Evolutionary conservation across 768 basidiomycete species (phyloP).

Genomic region (Punctularia strigosozonata): DNA sequence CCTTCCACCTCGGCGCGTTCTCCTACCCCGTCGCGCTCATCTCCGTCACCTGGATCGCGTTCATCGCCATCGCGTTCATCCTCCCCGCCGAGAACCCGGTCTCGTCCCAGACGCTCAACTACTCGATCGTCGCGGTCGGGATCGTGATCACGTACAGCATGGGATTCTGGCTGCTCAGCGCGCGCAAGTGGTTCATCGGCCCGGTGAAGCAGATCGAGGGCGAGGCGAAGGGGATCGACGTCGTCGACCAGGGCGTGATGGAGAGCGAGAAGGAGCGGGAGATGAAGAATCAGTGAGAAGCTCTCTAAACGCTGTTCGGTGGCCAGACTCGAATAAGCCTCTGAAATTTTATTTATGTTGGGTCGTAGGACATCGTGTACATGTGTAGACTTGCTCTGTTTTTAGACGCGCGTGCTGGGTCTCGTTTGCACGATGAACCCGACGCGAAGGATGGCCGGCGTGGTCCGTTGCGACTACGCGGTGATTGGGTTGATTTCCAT

Average conservation of each 20-base stretch:
- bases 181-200: slow-evolving; percentile 62
- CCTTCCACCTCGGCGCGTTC: slow-evolving; percentile 58
- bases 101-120: slow-evolving; percentile 61
- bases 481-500: no score
- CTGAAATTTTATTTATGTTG: no score
- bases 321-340: no score
- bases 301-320: background rate
- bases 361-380: no score
- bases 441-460: no score
- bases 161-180: slow-evolving; percentile 62
- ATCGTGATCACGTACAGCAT: slow-evolving; percentile 55
- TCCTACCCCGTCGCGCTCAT: slow-evolving; percentile 46
- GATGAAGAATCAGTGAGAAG: background rate
- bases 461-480: no score
- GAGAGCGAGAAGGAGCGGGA: background rate
- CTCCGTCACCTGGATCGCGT: slow-evolving; percentile 57
- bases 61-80: slow-evolving; percentile 66
- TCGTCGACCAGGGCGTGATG: slow-evolving; percentile 22
- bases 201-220: slow-evolving; percentile 56
- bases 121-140: slow-evolving; percentile 64
- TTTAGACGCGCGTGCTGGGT: no score
- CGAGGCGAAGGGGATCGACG: slow-evolving; percentile 37
- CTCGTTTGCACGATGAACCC: no score
- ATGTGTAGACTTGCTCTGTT: no score
- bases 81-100: slow-evolving; percentile 65